These are phyloP conservation scores for Aaosphaeria pasadenensis DNA, from an alignment of 2,329 filamentous ascomycete genomes.

Conservation along the genomic window DNA sequence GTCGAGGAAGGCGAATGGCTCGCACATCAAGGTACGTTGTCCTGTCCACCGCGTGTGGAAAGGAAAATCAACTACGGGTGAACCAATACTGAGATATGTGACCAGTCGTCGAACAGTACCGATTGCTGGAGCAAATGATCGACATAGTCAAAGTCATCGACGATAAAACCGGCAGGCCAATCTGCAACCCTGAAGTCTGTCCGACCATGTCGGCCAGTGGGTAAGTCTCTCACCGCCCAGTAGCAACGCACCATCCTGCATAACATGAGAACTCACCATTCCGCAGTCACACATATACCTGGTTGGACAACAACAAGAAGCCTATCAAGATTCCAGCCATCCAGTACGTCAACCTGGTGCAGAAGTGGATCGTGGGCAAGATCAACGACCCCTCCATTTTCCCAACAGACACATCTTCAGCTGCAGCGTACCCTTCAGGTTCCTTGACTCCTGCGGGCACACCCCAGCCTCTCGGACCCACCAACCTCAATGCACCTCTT, in stretches of 20 bases:
- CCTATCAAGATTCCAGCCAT: conserved; percentile 89
- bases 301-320: conserved; percentile 83
- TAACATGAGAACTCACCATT: conserved; percentile 4
- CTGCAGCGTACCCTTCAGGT: conserved; percentile 55
- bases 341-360: conserved; percentile 93
- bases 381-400: conserved; percentile 88
- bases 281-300: conserved; percentile 87
- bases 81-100: conserved; percentile 21
- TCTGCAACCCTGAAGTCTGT: conserved; percentile 82
- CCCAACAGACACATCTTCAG: conserved; percentile 74
- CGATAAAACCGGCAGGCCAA: conserved; percentile 66
- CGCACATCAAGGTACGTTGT: conserved; percentile 75
- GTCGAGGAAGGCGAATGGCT: conserved; percentile 95
- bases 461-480: conserved; percentile 45
- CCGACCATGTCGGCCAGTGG: conserved; percentile 91
- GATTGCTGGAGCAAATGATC: conserved; percentile 84
- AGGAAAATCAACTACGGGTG: background rate
- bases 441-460: conserved; percentile 46
- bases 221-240: conserved; percentile 53
- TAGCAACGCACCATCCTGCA: background rate
- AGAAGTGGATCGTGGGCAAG: conserved; percentile 96
- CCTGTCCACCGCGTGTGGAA: conserved; percentile 14
- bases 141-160: conserved; percentile 85
- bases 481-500: conserved; percentile 52
- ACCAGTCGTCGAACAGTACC: conserved; percentile 86